phyloP scores from a whole-genome alignment of 2,329 filamentous ascomycete species.

The Fusarium sp. region DNA sequence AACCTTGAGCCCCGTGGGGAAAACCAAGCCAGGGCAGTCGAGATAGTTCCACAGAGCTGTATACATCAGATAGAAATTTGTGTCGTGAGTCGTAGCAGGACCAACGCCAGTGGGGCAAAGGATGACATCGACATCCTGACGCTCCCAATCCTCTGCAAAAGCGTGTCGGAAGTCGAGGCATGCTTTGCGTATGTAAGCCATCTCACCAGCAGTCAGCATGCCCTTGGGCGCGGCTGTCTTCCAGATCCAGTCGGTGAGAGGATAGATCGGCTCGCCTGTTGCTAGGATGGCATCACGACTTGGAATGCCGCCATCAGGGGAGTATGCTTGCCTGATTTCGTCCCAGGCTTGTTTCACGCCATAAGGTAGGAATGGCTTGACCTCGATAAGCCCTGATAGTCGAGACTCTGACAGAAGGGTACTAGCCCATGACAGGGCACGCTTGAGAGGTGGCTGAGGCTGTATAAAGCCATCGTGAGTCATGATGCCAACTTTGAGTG shows the following conservation, averaged over 20 bases:
- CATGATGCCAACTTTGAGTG: background rate
- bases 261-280: background rate
- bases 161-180: background rate
- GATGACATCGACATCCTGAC: background rate
- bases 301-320: background rate
- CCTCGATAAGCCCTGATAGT: background rate
- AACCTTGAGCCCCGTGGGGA: background rate
- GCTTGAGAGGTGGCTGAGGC: background rate
- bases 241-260: background rate
- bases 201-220: background rate
- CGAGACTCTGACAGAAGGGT: background rate
- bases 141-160: background rate
- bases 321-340: background rate
- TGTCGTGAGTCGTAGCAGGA: background rate
- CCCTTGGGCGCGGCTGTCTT: background rate
- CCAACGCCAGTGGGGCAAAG: background rate
- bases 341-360: background rate
- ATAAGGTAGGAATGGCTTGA: background rate
- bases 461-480: background rate
- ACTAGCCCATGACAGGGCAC: background rate
- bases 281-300: background rate
- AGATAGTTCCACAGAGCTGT: background rate
- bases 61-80: background rate
- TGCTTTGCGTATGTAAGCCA: background rate
- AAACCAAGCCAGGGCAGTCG: background rate